Conservation (phyloP, 306 rosid genomes). For the Prinsepia uniflora region DNA sequence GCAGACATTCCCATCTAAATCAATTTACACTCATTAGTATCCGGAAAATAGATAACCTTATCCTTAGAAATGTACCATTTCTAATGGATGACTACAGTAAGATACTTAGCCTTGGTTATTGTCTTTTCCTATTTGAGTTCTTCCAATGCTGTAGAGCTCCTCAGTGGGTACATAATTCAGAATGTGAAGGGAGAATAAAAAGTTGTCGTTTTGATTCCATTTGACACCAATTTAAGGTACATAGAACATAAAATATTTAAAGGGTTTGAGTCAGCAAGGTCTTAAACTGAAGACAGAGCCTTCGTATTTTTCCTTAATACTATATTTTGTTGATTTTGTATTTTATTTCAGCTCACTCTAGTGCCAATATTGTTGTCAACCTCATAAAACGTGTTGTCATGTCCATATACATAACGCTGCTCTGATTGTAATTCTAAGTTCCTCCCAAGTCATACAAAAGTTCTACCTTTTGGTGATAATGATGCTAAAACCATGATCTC, state of each 20-base stretch:
- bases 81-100: not conserved
- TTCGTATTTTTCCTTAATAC: not conserved
- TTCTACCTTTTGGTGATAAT: not conserved
- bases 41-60: not conserved
- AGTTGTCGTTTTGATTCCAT: not conserved
- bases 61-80: not conserved
- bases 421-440: not conserved
- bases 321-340: not conserved
- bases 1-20: not conserved
- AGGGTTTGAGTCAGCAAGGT: not conserved
- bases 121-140: not conserved
- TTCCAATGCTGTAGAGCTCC: not conserved
- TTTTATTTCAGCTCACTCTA: not conserved
- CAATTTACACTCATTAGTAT: not conserved
- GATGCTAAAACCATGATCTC: not conserved
- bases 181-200: not conserved
- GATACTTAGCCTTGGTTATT: not conserved
- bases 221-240: not conserved
- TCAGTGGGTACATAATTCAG: not conserved
- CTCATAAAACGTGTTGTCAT: not conserved
- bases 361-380: not conserved
- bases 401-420: not conserved
- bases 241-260: not conserved
- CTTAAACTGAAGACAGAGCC: not conserved
- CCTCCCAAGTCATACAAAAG: not conserved